Evolutionary conservation across 1,284 basidiomycete genomes (phyloP).

Genomic region (Irpex lacteus): DNA sequence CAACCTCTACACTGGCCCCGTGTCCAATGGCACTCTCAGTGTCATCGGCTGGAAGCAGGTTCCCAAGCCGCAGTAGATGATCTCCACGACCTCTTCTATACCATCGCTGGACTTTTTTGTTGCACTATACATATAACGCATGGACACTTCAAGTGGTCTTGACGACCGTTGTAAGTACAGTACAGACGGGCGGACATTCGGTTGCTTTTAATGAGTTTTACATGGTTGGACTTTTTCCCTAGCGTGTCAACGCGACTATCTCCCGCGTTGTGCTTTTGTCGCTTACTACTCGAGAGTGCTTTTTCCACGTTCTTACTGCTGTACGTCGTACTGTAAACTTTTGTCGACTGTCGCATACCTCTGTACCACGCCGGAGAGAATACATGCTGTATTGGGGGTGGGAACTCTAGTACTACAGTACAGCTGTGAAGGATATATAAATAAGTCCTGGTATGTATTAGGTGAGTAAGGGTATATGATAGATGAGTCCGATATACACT

Average conservation of each 20-base stretch:
- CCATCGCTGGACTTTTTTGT: background rate
- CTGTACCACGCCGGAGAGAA: slow-evolving; percentile 1
- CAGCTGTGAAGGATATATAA: background rate
- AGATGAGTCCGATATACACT: background rate
- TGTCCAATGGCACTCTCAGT: slow-evolving; percentile 35
- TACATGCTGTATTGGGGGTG: background rate
- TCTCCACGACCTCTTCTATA: background rate
- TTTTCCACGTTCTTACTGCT: background rate
- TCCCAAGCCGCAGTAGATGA: background rate
- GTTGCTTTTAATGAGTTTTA: background rate
- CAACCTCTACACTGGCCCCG: slow-evolving; percentile 38
- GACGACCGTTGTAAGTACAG: background rate
- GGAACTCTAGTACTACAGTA: background rate
- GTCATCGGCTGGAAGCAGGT: slow-evolving; percentile 29
- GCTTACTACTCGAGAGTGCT: background rate
- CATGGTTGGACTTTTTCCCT: background rate
- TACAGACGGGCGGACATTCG: background rate
- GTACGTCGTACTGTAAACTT: background rate
- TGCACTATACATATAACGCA: background rate
- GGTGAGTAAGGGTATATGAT: background rate
- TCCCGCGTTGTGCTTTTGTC: background rate
- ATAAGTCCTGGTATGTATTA: background rate
- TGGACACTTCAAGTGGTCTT: background rate
- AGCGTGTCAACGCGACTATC: background rate
- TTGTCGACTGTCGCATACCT: background rate